Conservation (phyloP, 225 moss, liverwort and hornwort genomes). For the Straminergon stramineum region DNA sequence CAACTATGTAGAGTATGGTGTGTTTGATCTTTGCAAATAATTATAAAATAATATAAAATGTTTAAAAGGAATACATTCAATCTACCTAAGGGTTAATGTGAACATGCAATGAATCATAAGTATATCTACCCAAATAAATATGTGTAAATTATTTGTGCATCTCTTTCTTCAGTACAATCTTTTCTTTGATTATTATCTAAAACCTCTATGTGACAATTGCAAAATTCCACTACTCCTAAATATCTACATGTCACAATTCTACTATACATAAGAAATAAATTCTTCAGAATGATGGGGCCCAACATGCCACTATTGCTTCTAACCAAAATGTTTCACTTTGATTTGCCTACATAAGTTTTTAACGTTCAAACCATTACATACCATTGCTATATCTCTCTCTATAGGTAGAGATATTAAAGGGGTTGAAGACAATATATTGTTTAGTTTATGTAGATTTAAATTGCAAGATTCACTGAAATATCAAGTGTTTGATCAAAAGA, state of each 20-base stretch:
- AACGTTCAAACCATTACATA: background rate
- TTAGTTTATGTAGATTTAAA: background rate
- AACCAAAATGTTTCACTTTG: background rate
- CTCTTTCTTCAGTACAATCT: background rate
- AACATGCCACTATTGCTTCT: background rate
- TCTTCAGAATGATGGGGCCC: background rate
- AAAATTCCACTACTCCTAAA: background rate
- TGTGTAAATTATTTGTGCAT: background rate
- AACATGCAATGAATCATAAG: accelerated
- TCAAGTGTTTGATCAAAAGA: background rate
- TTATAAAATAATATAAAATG: background rate
- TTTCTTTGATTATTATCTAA: background rate
- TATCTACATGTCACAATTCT: background rate
- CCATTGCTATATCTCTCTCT: background rate
- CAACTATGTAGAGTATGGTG: background rate
- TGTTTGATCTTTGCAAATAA: background rate
- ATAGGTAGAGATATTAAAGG: background rate
- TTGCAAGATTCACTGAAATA: background rate
- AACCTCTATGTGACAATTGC: background rate
- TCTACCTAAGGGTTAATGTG: background rate
- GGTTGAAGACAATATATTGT: background rate
- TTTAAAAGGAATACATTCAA: background rate
- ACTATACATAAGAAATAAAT: background rate
- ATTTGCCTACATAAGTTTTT: too few relatives aligned
- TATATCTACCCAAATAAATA: background rate